Base-by-base conservation (phyloP, 1,284 basidiomycete species). In the Volvariella surrecta region DNA sequence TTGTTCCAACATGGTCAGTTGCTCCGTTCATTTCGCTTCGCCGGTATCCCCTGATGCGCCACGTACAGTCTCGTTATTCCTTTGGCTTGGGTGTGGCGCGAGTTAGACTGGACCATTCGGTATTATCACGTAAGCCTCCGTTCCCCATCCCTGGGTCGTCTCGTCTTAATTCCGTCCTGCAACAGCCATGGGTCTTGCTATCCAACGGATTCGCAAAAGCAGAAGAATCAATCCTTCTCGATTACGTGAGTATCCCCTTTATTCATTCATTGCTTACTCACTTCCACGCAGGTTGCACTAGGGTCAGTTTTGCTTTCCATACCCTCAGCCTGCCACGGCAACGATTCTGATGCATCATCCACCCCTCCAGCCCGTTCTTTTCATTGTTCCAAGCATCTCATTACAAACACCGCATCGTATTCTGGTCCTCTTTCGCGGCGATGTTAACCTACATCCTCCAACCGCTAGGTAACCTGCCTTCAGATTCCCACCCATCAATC, bases 161-260 rank as follows among this genome's bases (percentile, higher is more conserved):
- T 28, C 24, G 11, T 28, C 24, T n/a, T n/a, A 28, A 28, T 42
- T 41, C 38, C 51, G 49, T 43, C 43, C 16, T 35, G n/a, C n/a
- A 39, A 17, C 44, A 71, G 78, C 79, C 79, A 4, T 83, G 78
- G 48, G 59, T 82, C 4, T 58, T 68, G 6, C 58, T 82, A 19
- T 65, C 71, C 13, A 61, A 63, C 50, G 79, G 76, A 2, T 61
- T 63, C 46, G 70, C 71, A 1, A 54, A 60, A 1, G 76, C 79
- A 2, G 64, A 76, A 45, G 70, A 77, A 46, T 73, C 71, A 44
- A 56, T 82, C 13, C 59, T 82, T n/a, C 54, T 80, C 11, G 74
- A 82, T 55, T 82, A 82, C 56, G 76, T 81, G 45, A 39, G 76
- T 57, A 17, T 44, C 10, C 7, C 37, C 37, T 37, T 19, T 19